These are phyloP conservation scores for Colletotrichum sp. DNA, from an alignment of 2,329 filamentous ascomycete species.

Conservation along the genomic window DNA sequence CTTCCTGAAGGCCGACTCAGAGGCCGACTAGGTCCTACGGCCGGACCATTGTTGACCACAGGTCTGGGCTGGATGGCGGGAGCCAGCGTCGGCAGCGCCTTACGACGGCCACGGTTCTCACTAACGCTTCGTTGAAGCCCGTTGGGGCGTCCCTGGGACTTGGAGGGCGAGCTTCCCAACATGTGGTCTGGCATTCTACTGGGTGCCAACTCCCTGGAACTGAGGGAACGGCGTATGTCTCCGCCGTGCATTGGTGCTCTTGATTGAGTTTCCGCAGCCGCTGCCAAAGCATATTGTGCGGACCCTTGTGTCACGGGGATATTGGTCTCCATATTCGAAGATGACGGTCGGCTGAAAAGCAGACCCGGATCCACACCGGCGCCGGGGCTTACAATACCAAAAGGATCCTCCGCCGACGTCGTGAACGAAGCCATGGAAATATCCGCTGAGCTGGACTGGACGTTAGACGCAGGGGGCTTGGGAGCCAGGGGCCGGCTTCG, in stretches of 20 bases:
- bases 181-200: constrained; percentile 46
- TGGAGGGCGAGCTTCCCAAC: constrained; percentile 56
- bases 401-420: constrained; percentile 54
- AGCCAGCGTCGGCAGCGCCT: constrained; percentile 52
- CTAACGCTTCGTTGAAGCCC: constrained; percentile 61
- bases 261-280: constrained; percentile 18
- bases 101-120: constrained; percentile 56
- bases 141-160: constrained; percentile 47
- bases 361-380: constrained; percentile 65
- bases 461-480: constrained; percentile 46
- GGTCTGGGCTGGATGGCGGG: constrained; percentile 46
- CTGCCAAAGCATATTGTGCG: constrained; percentile 20
- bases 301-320: constrained; percentile 27
- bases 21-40: constrained; percentile 38
- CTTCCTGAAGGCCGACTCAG: constrained; percentile 49
- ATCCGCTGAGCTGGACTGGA: constrained; percentile 4
- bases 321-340: constrained; percentile 48
- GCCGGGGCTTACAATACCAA: constrained; percentile 50
- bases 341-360: constrained; percentile 58
- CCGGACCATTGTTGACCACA: constrained; percentile 34
- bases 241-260: constrained; percentile 29
- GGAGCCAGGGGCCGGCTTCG: constrained; percentile 55
- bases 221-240: constrained; percentile 51
- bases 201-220: constrained; percentile 47
- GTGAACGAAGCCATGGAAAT: constrained; percentile 45